Conservation (phyloP, 2,329 filamentous ascomycete genomes). For the Lojkania enalia region DNA sequence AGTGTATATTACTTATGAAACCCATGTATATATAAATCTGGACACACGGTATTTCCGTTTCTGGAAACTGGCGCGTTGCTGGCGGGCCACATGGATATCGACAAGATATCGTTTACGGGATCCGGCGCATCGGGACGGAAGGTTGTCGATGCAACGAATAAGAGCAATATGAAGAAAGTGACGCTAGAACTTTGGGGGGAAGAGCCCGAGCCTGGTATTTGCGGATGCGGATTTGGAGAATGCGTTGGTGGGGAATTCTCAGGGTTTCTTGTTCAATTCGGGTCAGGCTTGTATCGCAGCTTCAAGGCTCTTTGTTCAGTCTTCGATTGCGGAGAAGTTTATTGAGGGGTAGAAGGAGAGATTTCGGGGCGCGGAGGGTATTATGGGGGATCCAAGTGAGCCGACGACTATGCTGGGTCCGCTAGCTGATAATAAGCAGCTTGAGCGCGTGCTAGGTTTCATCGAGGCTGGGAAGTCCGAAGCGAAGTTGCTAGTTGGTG, state of each 20-base stretch:
- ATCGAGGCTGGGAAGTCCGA: conserved; percentile 34
- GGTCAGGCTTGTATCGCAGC: conserved; percentile 32
- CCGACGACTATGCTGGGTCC: conserved; percentile 32
- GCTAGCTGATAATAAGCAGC: conserved; percentile 31
- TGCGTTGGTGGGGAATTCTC: conserved; percentile 37
- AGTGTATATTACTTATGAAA: too few species aligned
- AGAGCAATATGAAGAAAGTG: conserved; percentile 43
- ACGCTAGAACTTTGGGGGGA: conserved; percentile 55
- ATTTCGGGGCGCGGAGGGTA: conserved; percentile 22
- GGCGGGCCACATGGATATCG: conserved; percentile 46
- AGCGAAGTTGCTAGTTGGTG: conserved; percentile 33
- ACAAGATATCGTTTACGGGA: conserved; percentile 50
- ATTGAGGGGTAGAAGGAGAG: conserved; percentile 28
- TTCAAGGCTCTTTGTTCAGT: conserved; percentile 34
- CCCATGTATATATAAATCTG: too few species aligned
- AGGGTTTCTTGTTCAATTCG: conserved; percentile 32
- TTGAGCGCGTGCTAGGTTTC: conserved; percentile 34
- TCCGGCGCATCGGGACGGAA: conserved; percentile 40
- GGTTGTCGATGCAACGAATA: conserved; percentile 38
- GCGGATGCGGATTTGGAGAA: conserved; percentile 54
- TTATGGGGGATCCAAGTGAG: conserved; percentile 26
- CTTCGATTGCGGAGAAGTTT: conserved; percentile 33
- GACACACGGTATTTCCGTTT: too few species aligned
- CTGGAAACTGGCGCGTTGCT: conserved; percentile 41
- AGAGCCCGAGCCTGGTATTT: conserved; percentile 52